Evolutionary conservation across 225 moss, liverwort and hornwort species (phyloP).

Genomic region (Physcomitrellopsis africana): DNA sequence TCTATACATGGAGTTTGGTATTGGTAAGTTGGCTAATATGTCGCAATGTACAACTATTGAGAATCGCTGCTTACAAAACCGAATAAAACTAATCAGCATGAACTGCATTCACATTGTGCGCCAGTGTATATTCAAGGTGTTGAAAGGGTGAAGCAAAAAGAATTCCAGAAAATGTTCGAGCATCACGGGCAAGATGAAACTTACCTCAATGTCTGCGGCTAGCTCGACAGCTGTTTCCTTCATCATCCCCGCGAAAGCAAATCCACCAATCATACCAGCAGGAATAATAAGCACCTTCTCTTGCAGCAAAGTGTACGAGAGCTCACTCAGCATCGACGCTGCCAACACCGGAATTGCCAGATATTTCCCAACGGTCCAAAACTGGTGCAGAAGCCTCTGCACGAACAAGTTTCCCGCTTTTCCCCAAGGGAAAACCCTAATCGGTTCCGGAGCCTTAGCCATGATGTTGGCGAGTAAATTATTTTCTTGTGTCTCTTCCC

Average conservation of each 20-base stretch:
- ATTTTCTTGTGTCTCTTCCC: conserved; percentile 27
- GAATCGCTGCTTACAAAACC: too few species aligned
- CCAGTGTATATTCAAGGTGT: not conserved
- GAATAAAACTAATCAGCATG: too few species aligned
- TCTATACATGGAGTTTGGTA: too few species aligned
- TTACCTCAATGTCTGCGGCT: conserved; percentile 47
- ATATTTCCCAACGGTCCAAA: conserved; percentile 61
- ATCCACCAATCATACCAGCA: conserved; percentile 51
- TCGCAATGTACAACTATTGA: too few species aligned
- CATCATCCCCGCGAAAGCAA: conserved; percentile 54
- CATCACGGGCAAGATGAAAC: not conserved
- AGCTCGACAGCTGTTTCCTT: conserved; percentile 58
- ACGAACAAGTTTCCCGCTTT: conserved; percentile 40
- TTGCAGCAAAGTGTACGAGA: conserved; percentile 46
- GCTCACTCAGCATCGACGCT: conserved; percentile 55
- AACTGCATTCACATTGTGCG: conserved; percentile 11
- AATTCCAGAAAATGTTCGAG: not conserved
- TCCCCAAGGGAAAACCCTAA: conserved; percentile 55
- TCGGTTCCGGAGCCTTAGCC: conserved; percentile 37
- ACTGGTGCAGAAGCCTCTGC: conserved; percentile 34
- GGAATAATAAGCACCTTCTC: conserved; percentile 49
- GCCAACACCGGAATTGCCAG: conserved; percentile 49
- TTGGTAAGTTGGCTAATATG: too few species aligned
- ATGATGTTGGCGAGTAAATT: conserved; percentile 5
- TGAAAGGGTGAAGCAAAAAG: too few species aligned